Conservation (phyloP, 2,329 filamentous ascomycete species). For the Podosphaera xanthii region DNA sequence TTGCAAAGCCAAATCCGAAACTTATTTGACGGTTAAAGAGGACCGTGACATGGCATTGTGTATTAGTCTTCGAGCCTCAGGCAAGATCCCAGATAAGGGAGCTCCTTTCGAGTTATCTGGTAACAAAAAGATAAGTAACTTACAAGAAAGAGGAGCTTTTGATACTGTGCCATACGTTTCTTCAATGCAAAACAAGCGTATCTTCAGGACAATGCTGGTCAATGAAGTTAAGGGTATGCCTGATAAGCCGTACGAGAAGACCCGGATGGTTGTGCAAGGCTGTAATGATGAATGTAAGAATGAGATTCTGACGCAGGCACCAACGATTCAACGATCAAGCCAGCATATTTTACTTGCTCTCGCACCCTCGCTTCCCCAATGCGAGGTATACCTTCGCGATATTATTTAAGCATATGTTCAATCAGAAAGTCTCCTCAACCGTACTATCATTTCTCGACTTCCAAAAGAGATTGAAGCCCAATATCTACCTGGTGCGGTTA, state of each 20-base stretch:
- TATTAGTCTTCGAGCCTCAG: background rate
- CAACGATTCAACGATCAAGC: background rate
- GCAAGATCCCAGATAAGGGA: too few relatives aligned
- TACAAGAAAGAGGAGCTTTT: background rate
- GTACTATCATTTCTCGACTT: background rate
- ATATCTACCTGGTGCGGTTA: background rate
- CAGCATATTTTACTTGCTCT: background rate
- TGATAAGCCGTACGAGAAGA: background rate
- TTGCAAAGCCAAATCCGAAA: too few relatives aligned
- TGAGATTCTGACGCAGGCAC: background rate
- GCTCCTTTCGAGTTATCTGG: background rate
- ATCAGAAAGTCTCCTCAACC: background rate
- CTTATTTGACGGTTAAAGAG: too few relatives aligned
- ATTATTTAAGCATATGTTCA: background rate
- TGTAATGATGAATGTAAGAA: background rate
- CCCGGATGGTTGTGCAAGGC: conserved; percentile 1
- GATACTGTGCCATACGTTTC: background rate
- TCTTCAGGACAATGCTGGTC: conserved; percentile 4
- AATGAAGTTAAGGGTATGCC: conserved; percentile 5
- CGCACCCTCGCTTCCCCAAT: background rate
- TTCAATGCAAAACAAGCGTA: background rate
- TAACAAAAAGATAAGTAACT: background rate
- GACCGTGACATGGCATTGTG: too few relatives aligned
- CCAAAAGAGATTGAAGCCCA: background rate
- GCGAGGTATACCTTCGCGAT: background rate